Conservation (phyloP, 2,329 filamentous ascomycete species). For the Aspergillus aculeatus region DNA sequence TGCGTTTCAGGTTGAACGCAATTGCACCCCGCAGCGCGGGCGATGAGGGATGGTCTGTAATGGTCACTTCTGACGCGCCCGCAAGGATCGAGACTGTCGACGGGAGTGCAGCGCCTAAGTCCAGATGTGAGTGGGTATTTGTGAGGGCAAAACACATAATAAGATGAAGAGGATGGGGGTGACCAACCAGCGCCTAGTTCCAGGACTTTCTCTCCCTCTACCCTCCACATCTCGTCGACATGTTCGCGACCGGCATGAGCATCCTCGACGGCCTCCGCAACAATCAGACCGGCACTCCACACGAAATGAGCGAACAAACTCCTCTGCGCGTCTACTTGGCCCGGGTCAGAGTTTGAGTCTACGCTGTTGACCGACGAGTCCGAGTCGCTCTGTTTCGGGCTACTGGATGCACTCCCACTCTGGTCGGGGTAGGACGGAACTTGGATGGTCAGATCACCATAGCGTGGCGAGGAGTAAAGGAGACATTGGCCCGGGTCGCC, state of each 20-base stretch:
- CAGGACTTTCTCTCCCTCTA: constrained; percentile 53
- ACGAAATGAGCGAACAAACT: constrained; percentile 59
- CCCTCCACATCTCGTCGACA: constrained; percentile 38
- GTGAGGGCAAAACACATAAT: too few relatives aligned
- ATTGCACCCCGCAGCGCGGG: constrained; percentile 45
- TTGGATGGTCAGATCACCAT: constrained; percentile 42
- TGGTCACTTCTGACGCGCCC: constrained; percentile 41
- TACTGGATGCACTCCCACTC: constrained; percentile 21
- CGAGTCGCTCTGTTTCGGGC: constrained; percentile 12
- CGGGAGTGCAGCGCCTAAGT: constrained; percentile 42
- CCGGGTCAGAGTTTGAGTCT: constrained; percentile 1
- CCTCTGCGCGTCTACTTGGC: constrained; percentile 46
- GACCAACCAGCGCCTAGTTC: constrained; percentile 59
- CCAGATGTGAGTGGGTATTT: neutral
- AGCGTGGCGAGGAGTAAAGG: constrained; percentile 48
- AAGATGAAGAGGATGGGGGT: neutral
- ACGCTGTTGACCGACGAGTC: constrained; percentile 4
- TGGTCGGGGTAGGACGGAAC: constrained; percentile 46
- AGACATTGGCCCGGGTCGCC: constrained; percentile 53
- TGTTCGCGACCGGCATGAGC: constrained; percentile 22
- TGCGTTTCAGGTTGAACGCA: constrained; percentile 48
- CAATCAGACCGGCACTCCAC: constrained; percentile 55
- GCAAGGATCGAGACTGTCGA: constrained; percentile 40
- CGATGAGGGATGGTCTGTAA: constrained; percentile 52
- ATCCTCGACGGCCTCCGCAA: constrained; percentile 43